Base-by-base conservation (phyloP, 2,329 filamentous ascomycete genomes). In the Pseudogymnoascus sp. region DNA sequence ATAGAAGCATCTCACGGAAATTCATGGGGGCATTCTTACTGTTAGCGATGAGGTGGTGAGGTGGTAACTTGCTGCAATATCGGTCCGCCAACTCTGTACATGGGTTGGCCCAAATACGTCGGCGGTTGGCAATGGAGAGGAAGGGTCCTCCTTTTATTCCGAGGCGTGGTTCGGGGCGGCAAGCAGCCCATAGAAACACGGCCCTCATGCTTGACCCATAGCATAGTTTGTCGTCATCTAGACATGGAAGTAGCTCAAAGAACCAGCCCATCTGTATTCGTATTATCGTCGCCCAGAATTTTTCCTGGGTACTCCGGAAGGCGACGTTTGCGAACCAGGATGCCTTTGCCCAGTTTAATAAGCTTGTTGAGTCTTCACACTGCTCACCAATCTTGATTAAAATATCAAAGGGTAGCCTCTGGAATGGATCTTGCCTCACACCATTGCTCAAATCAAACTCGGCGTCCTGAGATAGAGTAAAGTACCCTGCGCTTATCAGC, bases 51-150 rank as follows among this genome's bases (percentile, higher is more conserved):
- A 7, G 6, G 6, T 10, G 21, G 2, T n/a, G 44, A 28, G 12
- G 44, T n/a, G 23, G 23, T 7, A 46, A 6, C 18, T 46, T 23
- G 18, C 21, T 25, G 11, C 42, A 11, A 21, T n/a, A 46, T 14
- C 14, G 11, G 21, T 46, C 42, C 4, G 42, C 5, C 42, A 46
- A 25, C 11, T 46, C 12, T 25, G 11, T 8, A 4, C 42, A 46
- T n/a, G 42, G 21, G 7, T 12, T n/a, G 12, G 18, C 8, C 72
- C 73, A 75, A 10, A 75, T 73, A 23, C 73, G 69, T 12, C 71
- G 66, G 7, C 73, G 70, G 62, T 75, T 75, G 21, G 73, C 73
- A 60, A 75, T 64, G 4, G 66, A 67, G 67, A 73, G 68, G 6
- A 72, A 69, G 1, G 68, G 66, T 1, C 69, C 69, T 5, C 12